These are phyloP conservation scores for Globisporangium viniferum DNA, from an alignment of 352 stramenopile genomes.

Conservation along the genomic window DNA sequence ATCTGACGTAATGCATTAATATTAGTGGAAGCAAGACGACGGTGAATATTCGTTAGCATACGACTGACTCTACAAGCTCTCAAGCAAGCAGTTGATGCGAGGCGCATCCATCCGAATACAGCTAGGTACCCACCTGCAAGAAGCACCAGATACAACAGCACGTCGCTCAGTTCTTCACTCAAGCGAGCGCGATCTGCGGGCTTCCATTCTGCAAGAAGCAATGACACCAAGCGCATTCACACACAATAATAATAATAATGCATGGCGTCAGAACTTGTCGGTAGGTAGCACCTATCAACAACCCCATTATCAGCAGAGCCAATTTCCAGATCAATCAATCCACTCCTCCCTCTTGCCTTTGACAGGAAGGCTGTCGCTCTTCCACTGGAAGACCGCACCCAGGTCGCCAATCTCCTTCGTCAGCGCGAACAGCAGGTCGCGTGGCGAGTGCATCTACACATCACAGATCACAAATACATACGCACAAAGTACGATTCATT, in stretches of 20 bases:
- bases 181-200: slow-evolving; percentile 85
- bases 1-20: slow-evolving; percentile 25
- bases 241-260: background rate
- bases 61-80: no score
- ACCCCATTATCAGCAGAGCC: background rate
- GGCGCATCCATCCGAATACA: background rate
- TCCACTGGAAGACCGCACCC: slow-evolving; percentile 93
- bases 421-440: slow-evolving; percentile 94
- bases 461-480: background rate
- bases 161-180: slow-evolving; percentile 94
- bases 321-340: background rate
- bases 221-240: background rate
- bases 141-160: slow-evolving; percentile 94
- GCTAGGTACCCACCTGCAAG: slow-evolving; percentile 52
- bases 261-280: background rate
- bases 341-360: slow-evolving; percentile 12
- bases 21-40: background rate
- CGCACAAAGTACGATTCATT: background rate
- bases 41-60: background rate
- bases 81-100: no score
- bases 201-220: slow-evolving; percentile 48
- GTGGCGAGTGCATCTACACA: slow-evolving; percentile 49
- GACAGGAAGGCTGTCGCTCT: slow-evolving; percentile 73
- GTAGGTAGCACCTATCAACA: background rate
- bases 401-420: slow-evolving; percentile 94